Evolutionary conservation across 1,284 basidiomycete genomes (phyloP).

Genomic region (Inonotus hispidus): DNA sequence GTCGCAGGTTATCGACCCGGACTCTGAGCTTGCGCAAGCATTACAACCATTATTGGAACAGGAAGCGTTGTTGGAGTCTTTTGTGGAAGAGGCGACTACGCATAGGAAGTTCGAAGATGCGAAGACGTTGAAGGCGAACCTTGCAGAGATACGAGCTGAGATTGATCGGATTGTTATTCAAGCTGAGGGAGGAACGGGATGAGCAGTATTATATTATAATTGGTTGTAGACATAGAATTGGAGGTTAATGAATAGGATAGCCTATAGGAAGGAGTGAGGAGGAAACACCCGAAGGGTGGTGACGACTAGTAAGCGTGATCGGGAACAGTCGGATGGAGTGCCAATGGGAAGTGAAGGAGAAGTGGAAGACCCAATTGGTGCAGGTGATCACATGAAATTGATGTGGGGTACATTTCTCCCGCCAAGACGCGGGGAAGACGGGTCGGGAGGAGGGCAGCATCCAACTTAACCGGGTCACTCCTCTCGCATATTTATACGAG

Average conservation of each 20-base stretch:
- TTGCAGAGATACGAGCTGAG: conserved; percentile 75
- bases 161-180: conserved; percentile 63
- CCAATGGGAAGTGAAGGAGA: background rate
- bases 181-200: conserved; percentile 24
- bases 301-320: background rate
- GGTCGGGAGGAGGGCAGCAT: no score
- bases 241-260: background rate
- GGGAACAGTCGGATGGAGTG: background rate
- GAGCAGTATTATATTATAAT: background rate
- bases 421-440: background rate
- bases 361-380: background rate
- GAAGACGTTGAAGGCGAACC: conserved; percentile 66
- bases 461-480: no score
- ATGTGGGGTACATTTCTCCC: background rate
- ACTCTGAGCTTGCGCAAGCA: conserved; percentile 62
- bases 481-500: no score
- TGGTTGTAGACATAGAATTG: no score
- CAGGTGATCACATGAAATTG: background rate
- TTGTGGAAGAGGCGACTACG: conserved; percentile 76
- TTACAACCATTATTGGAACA: conserved; percentile 88
- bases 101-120: conserved; percentile 89
- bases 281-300: background rate
- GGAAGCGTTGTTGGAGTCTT: conserved; percentile 80
- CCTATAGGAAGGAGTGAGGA: background rate
- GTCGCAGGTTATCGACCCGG: conserved; percentile 45